Base-by-base conservation (phyloP, 1,284 basidiomycete genomes). In the Caloboletus inedulis region DNA sequence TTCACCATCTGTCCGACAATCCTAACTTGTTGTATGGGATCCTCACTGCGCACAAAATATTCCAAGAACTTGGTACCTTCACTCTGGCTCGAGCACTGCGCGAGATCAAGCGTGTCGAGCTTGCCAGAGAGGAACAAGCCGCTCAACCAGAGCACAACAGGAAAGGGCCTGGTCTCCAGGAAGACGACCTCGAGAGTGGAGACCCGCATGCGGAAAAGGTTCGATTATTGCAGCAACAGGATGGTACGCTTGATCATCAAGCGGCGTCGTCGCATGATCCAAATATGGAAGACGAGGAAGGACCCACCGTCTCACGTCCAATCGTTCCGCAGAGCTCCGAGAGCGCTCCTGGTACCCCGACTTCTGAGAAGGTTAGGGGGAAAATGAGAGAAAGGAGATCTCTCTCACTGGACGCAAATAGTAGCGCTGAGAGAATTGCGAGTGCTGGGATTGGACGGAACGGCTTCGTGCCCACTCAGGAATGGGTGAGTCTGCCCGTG, bases 381-480 rank as follows among this genome's bases (percentile, higher is more conserved):
- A 97, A 97, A 73, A 89, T 92, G 87, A 82, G 81, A 55, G 85
- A 80, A 55, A 75, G 82, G 29, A 72, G 81, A 25, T 85, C 86
- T 7, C 63, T 77, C 47, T 87, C 87, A 4, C 59, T 78, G 37
- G 87, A 90, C 52, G 75, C 75, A 42, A 77, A 74, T 59, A 68
- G 73, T 35, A 82, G 81, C 56, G 70, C 87, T 43, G 85, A 90
- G 59, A 77, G 80, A 45, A 70, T 85, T 27, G 82, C 85, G 14
- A 76, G 80, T 27, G 76, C 77, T 8, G 85, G 84, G 7, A 79
- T 93, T 19, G 91, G 91, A 19, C 77, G 89, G 55, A 94, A 91
- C 65, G 91, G 92, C 1, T 98, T 96, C 69, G 78, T 94, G 4
- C 93, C 94, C 7, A 95, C 92, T 2, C 91, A 96, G 66, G 91